These are phyloP conservation scores for Forsythia suspensa DNA, from an alignment of 257 asterid genomes.

Conservation along the genomic window DNA sequence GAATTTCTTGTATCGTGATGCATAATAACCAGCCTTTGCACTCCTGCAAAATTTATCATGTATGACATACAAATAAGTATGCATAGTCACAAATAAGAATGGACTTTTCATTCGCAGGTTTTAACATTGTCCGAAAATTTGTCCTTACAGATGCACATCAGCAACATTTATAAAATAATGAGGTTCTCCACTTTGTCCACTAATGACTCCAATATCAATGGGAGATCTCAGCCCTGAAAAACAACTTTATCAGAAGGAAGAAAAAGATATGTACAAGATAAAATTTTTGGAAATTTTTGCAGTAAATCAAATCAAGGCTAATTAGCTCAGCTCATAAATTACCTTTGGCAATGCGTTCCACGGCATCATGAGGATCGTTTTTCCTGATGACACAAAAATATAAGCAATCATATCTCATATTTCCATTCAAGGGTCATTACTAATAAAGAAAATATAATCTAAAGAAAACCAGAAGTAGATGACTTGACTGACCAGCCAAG, in stretches of 20 bases:
- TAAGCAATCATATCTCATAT: conserved; percentile 12
- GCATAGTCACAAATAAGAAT: not conserved
- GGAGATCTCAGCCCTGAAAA: conserved; percentile 68
- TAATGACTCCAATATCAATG: conserved; percentile 71
- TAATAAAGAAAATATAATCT: not conserved
- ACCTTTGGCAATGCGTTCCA: conserved; percentile 84
- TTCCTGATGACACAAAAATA: conserved; percentile 52
- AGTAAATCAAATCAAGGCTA: conserved; percentile 1
- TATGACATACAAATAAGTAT: not conserved
- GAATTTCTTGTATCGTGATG: conserved; percentile 82
- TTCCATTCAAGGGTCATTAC: conserved; percentile 18
- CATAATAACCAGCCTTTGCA: conserved; percentile 90
- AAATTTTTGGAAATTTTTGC: not conserved
- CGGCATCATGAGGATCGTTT: conserved; percentile 78
- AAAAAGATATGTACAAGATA: conserved; percentile 9
- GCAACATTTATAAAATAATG: conserved; percentile 91
- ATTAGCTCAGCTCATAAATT: conserved; percentile 18
- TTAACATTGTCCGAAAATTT: conserved; percentile 18
- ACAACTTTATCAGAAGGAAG: conserved; percentile 25
- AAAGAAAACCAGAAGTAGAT: conserved; percentile 27
- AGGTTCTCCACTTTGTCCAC: conserved; percentile 56
- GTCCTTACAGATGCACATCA: conserved; percentile 79
- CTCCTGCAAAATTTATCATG: conserved; percentile 51
- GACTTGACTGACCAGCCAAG: conserved; percentile 70
- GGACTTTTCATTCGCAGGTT: conserved; percentile 11